phyloP scores from a whole-genome alignment of 129 eudicot species.

The Deinandra increscens region DNA sequence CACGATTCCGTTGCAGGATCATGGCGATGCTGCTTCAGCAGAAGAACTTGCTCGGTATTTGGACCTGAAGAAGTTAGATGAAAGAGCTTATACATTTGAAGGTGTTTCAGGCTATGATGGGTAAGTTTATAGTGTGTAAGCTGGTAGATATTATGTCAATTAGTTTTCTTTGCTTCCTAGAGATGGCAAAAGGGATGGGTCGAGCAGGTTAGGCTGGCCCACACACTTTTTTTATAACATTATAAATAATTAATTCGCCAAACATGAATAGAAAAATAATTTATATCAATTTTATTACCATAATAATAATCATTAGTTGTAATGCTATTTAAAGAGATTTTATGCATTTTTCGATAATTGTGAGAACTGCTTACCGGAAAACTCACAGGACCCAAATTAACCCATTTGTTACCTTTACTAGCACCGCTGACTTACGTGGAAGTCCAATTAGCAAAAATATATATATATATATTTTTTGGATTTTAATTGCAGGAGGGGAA shows the following conservation, averaged over 20 bases:
- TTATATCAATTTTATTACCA: background rate
- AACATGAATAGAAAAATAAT: background rate
- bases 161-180: background rate
- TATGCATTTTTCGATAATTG: no score
- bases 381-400: background rate
- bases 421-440: background rate
- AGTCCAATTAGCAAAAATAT: background rate
- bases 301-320: background rate
- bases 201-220: background rate
- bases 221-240: background rate
- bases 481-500: constrained; percentile 61
- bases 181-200: background rate
- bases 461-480: constrained; percentile 2
- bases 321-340: background rate
- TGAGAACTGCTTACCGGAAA: no score
- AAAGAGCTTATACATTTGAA: constrained; percentile 81
- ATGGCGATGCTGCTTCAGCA: constrained; percentile 68
- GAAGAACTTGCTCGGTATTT: constrained; percentile 86
- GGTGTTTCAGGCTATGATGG: constrained; percentile 93
- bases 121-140: constrained; percentile 34
- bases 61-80: constrained; percentile 90
- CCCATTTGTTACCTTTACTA: background rate
- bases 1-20: constrained; percentile 56
- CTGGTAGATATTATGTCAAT: constrained; percentile 1
- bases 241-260: background rate